Evolutionary conservation across 768 basidiomycete species (phyloP).

Genomic region (Hygrophorus pudorinus): DNA sequence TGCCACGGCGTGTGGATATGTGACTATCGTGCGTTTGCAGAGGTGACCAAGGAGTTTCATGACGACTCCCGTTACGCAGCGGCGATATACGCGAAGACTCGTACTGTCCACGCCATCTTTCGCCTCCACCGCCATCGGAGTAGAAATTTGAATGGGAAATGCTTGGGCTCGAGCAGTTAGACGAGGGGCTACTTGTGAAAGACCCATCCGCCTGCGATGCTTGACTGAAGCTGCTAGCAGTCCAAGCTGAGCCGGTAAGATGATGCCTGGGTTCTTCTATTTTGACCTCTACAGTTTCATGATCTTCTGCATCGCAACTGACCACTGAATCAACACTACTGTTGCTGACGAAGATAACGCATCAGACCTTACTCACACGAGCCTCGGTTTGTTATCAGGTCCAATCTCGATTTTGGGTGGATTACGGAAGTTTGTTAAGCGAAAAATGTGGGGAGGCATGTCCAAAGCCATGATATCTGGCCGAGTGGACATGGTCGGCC

Average conservation of each 20-base stretch:
- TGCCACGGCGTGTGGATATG: not conserved
- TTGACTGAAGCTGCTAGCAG: not conserved
- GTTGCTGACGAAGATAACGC: conserved; percentile 4
- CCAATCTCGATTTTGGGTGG: conserved; percentile 74
- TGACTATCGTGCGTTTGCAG: conserved; percentile 1
- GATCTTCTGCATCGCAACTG: conserved; percentile 36
- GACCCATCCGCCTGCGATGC: not conserved
- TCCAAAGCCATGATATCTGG: conserved; percentile 63
- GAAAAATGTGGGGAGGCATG: conserved; percentile 71
- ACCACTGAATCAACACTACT: conserved; percentile 7
- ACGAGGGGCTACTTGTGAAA: not conserved
- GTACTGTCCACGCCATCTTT: conserved; percentile 3
- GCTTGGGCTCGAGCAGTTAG: conserved; percentile 4
- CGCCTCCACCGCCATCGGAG: not conserved
- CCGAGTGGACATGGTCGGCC: conserved; percentile 45
- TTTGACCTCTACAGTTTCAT: conserved; percentile 36
- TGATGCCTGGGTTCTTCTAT: conserved; percentile 36
- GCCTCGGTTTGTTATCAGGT: conserved; percentile 54
- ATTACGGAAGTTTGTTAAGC: conserved; percentile 72
- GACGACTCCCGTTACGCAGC: conserved; percentile 1
- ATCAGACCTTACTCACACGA: conserved; percentile 39
- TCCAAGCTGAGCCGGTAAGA: conserved; percentile 28
- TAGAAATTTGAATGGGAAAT: not conserved
- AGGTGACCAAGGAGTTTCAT: conserved; percentile 4
- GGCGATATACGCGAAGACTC: conserved; percentile 3